phyloP scores from a whole-genome alignment of 208 protist genomes.

The Novymonas esmeraldas region DNA sequence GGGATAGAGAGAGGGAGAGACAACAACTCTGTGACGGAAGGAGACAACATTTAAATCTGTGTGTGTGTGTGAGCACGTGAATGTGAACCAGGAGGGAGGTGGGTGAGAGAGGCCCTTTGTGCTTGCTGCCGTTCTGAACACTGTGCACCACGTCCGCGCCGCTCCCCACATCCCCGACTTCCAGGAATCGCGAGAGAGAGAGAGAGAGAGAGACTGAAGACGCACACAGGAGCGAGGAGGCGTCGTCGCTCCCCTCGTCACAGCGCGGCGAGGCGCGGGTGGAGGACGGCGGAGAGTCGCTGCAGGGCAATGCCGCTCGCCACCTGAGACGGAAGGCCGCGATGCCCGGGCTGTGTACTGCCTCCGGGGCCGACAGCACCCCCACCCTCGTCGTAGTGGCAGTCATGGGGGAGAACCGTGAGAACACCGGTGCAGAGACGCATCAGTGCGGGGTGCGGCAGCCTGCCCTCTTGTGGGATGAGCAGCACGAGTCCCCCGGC shows the following conservation, averaged over 20 bases:
- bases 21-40: too few species aligned
- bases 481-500: conserved; percentile 53
- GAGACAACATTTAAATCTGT: too few species aligned
- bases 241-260: conserved; percentile 3
- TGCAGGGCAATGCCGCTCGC: conserved; percentile 86
- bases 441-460: conserved; percentile 71
- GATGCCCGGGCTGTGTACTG: background rate
- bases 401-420: conserved; percentile 38
- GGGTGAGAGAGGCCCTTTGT: background rate
- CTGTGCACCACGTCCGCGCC: background rate
- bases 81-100: background rate
- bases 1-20: too few species aligned
- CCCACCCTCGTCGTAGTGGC: background rate
- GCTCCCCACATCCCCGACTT: background rate
- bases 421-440: conserved; percentile 61
- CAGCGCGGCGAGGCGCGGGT: conserved; percentile 56
- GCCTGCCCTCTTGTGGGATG: conserved; percentile 80
- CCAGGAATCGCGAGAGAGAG: background rate
- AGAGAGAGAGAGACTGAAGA: background rate
- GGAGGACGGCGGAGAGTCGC: conserved; percentile 71
- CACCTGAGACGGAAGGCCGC: conserved; percentile 78
- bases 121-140: too few species aligned
- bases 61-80: background rate
- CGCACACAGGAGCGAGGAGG: background rate
- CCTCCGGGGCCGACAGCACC: background rate